These are phyloP conservation scores for Flaveria linearis DNA, from an alignment of 129 eudicot species.

Conservation along the genomic window DNA sequence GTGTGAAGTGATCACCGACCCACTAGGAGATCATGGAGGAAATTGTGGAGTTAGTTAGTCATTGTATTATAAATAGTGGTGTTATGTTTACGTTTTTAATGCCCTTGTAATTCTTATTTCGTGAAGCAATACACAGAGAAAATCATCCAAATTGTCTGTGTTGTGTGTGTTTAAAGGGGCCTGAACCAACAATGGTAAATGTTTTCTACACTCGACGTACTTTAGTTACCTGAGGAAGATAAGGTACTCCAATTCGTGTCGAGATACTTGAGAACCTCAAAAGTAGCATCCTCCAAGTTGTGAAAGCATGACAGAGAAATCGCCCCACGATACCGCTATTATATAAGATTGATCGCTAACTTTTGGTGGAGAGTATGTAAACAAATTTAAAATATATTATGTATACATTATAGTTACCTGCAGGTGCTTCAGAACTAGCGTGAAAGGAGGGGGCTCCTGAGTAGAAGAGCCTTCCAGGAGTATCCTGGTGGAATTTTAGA, in stretches of 20 bases:
- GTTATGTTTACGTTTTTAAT: too few species aligned
- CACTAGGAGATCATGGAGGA: too few species aligned
- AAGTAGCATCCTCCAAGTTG: constrained; percentile 4
- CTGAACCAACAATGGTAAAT: too few species aligned
- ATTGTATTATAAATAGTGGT: too few species aligned
- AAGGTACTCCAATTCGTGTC: constrained; percentile 12
- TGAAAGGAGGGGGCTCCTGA: constrained; percentile 26
- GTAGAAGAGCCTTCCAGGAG: constrained; percentile 19
- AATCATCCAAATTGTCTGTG: too few species aligned
- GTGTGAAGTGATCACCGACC: too few species aligned
- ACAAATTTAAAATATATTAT: neutral
- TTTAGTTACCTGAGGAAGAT: neutral
- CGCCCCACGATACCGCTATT: neutral
- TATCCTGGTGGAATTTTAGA: constrained; percentile 4
- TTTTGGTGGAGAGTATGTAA: neutral
- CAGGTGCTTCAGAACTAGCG: constrained; percentile 6
- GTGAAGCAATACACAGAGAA: too few species aligned
- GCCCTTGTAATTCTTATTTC: too few species aligned
- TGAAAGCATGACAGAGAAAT: neutral
- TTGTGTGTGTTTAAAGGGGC: too few species aligned
- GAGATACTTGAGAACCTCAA: constrained; percentile 15
- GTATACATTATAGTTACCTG: too few species aligned
- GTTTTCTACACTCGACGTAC: too few species aligned
- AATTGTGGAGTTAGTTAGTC: too few species aligned
- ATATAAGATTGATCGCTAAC: neutral